A percentile compares a stretch with the other conserved stretches of the same genome.
Evolutionary conservation across 371 early-diverging fungal species (phyloP).

Genomic region (Lichtheimia ornata): DNA sequence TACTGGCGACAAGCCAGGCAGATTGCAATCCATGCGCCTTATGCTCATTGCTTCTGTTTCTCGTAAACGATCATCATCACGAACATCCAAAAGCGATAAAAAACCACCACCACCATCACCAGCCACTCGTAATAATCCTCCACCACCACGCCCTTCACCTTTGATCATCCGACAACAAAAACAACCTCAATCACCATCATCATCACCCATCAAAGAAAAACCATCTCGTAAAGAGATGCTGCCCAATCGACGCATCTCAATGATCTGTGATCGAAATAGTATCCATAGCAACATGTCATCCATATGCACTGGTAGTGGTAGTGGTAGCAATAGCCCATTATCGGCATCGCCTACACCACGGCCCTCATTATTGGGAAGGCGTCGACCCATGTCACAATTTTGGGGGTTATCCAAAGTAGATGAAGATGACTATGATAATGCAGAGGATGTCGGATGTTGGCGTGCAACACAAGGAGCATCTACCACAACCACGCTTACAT

Average conservation of each 20-base stretch:
- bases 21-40: conserved; percentile 16
- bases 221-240: too few relatives aligned
- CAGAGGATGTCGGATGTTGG: not conserved
- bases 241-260: not conserved
- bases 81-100: not conserved
- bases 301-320: not conserved
- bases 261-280: not conserved
- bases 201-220: too few relatives aligned
- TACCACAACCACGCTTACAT: not conserved
- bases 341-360: not conserved
- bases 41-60: conserved; percentile 24
- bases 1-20: not conserved
- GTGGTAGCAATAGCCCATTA: not conserved
- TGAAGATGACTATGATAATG: conserved; percentile 1
- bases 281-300: conserved; percentile 5
- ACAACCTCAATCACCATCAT: not conserved
- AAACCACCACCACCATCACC: not conserved
- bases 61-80: conserved; percentile 8
- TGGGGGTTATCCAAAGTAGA: not conserved
- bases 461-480: conserved; percentile 9
- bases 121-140: not conserved
- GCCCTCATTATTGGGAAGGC: not conserved
- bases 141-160: not conserved
- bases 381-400: conserved; percentile 7
- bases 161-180: conserved; percentile 4